Conservation (phyloP, 1,139 yeast species). For the Taphrina deformans region DNA sequence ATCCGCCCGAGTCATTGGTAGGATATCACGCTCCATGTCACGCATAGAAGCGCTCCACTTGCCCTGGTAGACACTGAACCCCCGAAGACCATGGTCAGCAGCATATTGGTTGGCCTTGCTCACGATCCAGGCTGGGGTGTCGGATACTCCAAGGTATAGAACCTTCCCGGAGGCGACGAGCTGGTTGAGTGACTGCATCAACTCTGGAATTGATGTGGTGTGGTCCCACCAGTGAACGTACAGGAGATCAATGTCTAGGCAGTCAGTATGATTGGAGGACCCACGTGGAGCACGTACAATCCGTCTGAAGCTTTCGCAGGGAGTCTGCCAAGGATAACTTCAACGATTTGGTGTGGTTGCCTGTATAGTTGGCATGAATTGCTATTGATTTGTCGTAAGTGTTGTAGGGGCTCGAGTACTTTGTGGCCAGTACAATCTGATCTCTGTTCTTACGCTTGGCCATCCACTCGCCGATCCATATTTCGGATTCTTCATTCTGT, state of each 20-base stretch:
- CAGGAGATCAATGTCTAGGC: conserved; percentile 36
- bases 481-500: conserved; percentile 8
- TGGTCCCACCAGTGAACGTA: conserved; percentile 42
- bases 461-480: conserved; percentile 41
- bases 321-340: conserved; percentile 36
- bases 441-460: conserved; percentile 37
- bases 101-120: conserved; percentile 42
- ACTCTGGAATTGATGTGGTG: conserved; percentile 41
- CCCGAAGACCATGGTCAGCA: conserved; percentile 40
- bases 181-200: conserved; percentile 41
- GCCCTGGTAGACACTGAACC: conserved; percentile 42
- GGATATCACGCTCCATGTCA: conserved; percentile 42
- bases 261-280: background rate
- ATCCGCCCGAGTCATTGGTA: conserved; percentile 40
- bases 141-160: conserved; percentile 41
- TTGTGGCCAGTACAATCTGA: conserved; percentile 40
- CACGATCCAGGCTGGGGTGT: conserved; percentile 43
- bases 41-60: conserved; percentile 41
- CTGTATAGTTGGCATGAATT: conserved; percentile 36
- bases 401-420: conserved; percentile 38
- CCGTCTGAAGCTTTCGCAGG: conserved; percentile 38
- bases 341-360: conserved; percentile 37
- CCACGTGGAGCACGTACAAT: conserved; percentile 8
- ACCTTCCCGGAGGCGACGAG: conserved; percentile 40
- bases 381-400: conserved; percentile 21